Percentiles rank a stretch among this genome's conserved stretches.
Conservation (phyloP, 2,329 filamentous ascomycete species). For the Amauroascus verrucosus region DNA sequence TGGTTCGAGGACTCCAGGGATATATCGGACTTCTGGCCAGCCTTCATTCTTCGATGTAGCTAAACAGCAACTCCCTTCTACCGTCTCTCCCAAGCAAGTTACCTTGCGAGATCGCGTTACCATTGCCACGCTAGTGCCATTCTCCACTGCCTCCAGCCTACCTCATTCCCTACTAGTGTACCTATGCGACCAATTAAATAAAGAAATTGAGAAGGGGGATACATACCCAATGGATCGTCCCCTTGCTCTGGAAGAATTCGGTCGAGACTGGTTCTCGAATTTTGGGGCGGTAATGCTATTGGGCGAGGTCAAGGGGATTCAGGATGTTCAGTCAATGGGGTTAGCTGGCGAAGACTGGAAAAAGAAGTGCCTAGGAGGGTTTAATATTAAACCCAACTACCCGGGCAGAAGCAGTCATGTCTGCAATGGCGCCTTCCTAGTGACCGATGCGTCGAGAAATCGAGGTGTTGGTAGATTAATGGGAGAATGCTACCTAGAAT, state of each 20-base stretch:
- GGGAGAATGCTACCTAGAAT: conserved; percentile 67
- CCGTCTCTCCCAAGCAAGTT: conserved; percentile 64
- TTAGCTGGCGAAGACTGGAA: conserved; percentile 60
- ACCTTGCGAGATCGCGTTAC: conserved; percentile 76
- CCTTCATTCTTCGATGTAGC: conserved; percentile 54
- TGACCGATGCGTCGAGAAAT: conserved; percentile 62
- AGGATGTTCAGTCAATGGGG: conserved; percentile 43
- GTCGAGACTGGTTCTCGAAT: conserved; percentile 80
- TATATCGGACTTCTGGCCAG: conserved; percentile 58
- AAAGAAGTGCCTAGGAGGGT: conserved; percentile 73
- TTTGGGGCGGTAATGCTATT: conserved; percentile 82
- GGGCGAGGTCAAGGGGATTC: conserved; percentile 57
- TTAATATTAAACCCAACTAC: conserved; percentile 92
- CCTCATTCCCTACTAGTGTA: conserved; percentile 64
- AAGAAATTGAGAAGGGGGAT: conserved; percentile 84
- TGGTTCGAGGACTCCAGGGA: conserved; percentile 60
- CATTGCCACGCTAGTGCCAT: conserved; percentile 71
- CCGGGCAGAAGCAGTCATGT: conserved; percentile 83
- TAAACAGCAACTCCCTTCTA: conserved; percentile 54
- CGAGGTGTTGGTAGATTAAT: conserved; percentile 65
- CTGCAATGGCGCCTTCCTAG: conserved; percentile 66
- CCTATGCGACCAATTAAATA: conserved; percentile 72
- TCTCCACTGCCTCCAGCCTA: conserved; percentile 66
- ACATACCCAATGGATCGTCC: conserved; percentile 81
- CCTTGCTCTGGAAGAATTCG: conserved; percentile 64